These are phyloP conservation scores for Sisymbrium irio DNA, from an alignment of 345 rosid genomes.

Conservation along the genomic window DNA sequence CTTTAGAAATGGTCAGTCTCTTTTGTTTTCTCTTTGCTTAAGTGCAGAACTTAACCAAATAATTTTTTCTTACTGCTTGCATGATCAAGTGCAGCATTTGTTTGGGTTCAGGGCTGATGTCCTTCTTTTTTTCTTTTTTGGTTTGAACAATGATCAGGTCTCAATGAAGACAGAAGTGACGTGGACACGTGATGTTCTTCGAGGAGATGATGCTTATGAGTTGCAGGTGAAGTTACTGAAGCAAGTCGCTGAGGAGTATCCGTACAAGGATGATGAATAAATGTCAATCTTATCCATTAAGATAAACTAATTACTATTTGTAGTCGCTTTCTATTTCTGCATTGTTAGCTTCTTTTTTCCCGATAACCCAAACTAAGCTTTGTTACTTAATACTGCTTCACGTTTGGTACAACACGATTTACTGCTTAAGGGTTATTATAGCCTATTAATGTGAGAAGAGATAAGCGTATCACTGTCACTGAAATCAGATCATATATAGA, in stretches of 20 bases:
- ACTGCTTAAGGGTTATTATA: too few species aligned
- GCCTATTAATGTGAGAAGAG: too few species aligned
- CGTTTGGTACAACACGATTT: too few species aligned
- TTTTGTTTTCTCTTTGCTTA: neutral
- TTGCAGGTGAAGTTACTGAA: slow-evolving; percentile 80
- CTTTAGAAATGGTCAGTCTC: slow-evolving; percentile 77
- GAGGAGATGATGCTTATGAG: slow-evolving; percentile 74
- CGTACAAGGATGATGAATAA: slow-evolving; percentile 70
- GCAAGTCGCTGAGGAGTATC: slow-evolving; percentile 85
- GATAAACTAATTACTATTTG: too few species aligned
- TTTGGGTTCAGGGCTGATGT: neutral
- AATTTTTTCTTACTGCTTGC: neutral
- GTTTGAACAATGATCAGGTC: slow-evolving; percentile 42
- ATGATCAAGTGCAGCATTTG: neutral
- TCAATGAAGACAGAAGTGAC: slow-evolving; percentile 93
- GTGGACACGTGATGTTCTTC: slow-evolving; percentile 73
- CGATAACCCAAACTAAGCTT: too few species aligned
- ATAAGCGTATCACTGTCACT: too few species aligned
- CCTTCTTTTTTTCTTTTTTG: neutral
- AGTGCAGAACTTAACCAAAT: too few species aligned
- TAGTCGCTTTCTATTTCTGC: too few species aligned
- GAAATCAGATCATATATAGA: too few species aligned
- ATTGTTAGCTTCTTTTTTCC: too few species aligned
- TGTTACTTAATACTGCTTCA: too few species aligned
- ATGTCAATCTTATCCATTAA: too few species aligned